Conservation (phyloP, 306 rosid genomes). For the Citrullus colocynthis region DNA sequence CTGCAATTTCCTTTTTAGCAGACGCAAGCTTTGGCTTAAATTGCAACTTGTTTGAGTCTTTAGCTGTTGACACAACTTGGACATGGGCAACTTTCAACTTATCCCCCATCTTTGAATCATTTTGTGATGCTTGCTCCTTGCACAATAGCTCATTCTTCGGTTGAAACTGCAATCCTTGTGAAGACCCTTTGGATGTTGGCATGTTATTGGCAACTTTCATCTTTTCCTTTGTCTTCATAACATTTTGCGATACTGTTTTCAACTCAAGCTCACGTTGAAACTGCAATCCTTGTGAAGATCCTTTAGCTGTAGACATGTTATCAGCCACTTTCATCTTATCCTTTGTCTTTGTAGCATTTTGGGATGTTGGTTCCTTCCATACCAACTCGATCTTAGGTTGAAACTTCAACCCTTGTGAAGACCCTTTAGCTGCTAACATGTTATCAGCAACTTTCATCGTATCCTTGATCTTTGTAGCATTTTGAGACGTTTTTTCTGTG, state of each 20-base stretch:
- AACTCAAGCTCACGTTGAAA: no score
- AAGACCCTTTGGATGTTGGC: not conserved
- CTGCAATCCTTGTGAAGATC: not conserved
- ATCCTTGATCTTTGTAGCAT: not conserved
- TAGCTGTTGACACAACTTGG: not conserved
- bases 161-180: not conserved
- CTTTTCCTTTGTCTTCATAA: not conserved
- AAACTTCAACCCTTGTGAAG: not conserved
- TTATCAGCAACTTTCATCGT: not conserved
- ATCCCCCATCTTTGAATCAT: not conserved
- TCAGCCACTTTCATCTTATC: not conserved
- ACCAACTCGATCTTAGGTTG: not conserved
- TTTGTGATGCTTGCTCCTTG: not conserved
- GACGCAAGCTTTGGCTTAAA: not conserved
- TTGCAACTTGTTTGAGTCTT: not conserved
- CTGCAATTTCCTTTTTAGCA: not conserved
- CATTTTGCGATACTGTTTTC: not conserved
- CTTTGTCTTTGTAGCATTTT: not conserved
- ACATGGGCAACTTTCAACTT: not conserved
- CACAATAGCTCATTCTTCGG: not conserved
- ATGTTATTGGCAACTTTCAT: not conserved
- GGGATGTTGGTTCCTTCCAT: not conserved
- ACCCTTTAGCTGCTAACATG: not conserved
- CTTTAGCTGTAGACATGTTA: not conserved
- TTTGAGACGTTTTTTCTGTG: not conserved